Percentiles rank a stretch among this genome's conserved stretches.
phyloP scores from a whole-genome alignment of 2,329 filamentous ascomycete genomes.

The Talaromyces sp. region DNA sequence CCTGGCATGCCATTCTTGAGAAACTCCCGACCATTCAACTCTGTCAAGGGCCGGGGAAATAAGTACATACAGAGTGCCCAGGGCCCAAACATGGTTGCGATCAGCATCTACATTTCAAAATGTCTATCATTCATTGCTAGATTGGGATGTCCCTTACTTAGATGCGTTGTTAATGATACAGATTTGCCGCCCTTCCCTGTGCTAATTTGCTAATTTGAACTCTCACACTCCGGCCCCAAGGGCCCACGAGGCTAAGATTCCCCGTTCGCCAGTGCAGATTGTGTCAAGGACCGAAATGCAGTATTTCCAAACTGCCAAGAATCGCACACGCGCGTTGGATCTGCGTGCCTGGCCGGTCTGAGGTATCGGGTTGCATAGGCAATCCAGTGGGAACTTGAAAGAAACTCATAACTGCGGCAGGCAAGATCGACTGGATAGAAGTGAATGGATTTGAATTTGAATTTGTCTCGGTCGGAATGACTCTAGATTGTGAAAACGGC shows the following conservation, averaged over 20 bases:
- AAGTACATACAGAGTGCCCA: neutral
- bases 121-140: conserved; percentile 20
- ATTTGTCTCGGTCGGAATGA: conserved; percentile 3
- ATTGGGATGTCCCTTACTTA: conserved; percentile 17
- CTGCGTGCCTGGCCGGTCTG: conserved; percentile 8
- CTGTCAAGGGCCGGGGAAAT: neutral
- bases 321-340: conserved; percentile 1
- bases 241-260: conserved; percentile 14
- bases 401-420: too few relatives aligned
- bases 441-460: neutral
- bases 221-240: conserved; percentile 6
- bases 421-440: too few relatives aligned
- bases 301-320: neutral
- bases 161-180: conserved; percentile 1
- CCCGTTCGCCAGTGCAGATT: conserved; percentile 7
- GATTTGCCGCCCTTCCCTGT: neutral
- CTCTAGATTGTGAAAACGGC: conserved; percentile 21
- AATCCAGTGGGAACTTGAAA: too few relatives aligned
- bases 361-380: conserved; percentile 8
- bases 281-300: conserved; percentile 5
- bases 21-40: conserved; percentile 8
- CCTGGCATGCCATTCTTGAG: conserved; percentile 18
- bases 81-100: conserved; percentile 16
- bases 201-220: neutral
- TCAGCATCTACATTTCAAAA: conserved; percentile 16